Base-by-base conservation (phyloP, 768 basidiomycete genomes). In the Lactarius sp. region DNA sequence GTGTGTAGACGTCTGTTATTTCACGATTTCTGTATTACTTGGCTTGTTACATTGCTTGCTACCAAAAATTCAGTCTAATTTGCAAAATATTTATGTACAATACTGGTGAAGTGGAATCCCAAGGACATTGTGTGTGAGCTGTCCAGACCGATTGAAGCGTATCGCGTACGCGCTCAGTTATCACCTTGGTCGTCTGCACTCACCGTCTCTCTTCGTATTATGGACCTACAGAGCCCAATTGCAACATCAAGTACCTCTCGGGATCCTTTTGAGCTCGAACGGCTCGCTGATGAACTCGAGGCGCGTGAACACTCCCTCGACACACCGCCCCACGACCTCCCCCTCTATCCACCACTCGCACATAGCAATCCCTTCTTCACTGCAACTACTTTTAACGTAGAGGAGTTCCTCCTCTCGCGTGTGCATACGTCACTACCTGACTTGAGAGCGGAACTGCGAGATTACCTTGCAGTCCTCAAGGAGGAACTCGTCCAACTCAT, bases 401-500 rank as follows among this genome's bases (percentile, higher is more conserved):
- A 98, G 70, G 81, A 82, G 1, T 98, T 98, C 75, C 83, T 98
- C 3, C 83, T 94, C 49, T 92, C 92, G 13, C 84, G 95, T 52
- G 80, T 88, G 34, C 86, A 92, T 69, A 89, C 88, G 0, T 91
- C 93, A 10, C 81, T 97, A 20, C 86, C 89, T 36, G 96, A 98
- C 73, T 79, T 98, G 37, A 87, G 94, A 58, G 75, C 84, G 4
- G 95, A 99, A 72, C 79, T 99, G 22, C 83, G 94, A 37, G 86
- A 92, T 57, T 98, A 98, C 73, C 79, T 93, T 64, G 83, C 84
- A 0, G 77, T 81, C 10, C 76, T 99, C 66, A 94, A 96, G 74
- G 92, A 95, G 73, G 96, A 97, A 73, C 82, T 99, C 41, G 94
- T 98, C 36, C 86, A 86, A 70, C 85, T 98, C 70, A 97, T 98